A percentile compares a stretch with the other conserved stretches of the same genome.
These are phyloP conservation scores for Torulaspora indica DNA, from an alignment of 805 yeast species.

Conservation along the genomic window DNA sequence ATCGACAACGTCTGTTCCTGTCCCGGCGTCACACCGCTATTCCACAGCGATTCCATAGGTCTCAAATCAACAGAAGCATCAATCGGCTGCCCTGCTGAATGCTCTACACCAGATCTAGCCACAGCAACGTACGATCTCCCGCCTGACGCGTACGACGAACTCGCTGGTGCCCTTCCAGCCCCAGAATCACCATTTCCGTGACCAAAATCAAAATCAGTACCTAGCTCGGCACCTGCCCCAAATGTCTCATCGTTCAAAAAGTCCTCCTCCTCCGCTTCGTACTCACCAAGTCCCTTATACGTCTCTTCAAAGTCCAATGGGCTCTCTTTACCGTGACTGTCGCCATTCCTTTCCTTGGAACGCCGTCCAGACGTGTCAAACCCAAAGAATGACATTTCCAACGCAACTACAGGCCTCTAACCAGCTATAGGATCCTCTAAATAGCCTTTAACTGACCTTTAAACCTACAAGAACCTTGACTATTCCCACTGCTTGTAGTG, in stretches of 20 bases:
- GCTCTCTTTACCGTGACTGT: constrained; percentile 16
- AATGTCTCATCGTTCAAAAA: constrained; percentile 35
- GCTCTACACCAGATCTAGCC: constrained; percentile 37
- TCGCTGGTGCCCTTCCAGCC: constrained; percentile 24
- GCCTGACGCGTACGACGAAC: constrained; percentile 36
- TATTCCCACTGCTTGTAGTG: neutral
- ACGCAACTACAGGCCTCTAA: neutral
- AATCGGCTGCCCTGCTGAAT: constrained; percentile 10
- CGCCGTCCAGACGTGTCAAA: constrained; percentile 25
- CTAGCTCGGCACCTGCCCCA: constrained; percentile 32
- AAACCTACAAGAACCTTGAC: neutral
- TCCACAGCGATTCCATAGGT: constrained; percentile 74
- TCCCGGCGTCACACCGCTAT: constrained; percentile 28
- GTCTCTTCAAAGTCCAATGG: constrained; percentile 77
- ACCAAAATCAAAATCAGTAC: constrained; percentile 38
- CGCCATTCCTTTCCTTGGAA: constrained; percentile 4
- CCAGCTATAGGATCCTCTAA: neutral
- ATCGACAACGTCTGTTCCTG: constrained; percentile 49
- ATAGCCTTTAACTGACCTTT: neutral
- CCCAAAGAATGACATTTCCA: constrained; percentile 36
- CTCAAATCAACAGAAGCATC: constrained; percentile 39
- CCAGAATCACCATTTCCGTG: constrained; percentile 21
- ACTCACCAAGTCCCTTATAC: constrained; percentile 73
- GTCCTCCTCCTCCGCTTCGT: constrained; percentile 68
- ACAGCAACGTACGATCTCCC: constrained; percentile 29